Evolutionary conservation across 176 grass and related monocot genomes (phyloP).

Genomic region (Bonia amplexicaulis): DNA sequence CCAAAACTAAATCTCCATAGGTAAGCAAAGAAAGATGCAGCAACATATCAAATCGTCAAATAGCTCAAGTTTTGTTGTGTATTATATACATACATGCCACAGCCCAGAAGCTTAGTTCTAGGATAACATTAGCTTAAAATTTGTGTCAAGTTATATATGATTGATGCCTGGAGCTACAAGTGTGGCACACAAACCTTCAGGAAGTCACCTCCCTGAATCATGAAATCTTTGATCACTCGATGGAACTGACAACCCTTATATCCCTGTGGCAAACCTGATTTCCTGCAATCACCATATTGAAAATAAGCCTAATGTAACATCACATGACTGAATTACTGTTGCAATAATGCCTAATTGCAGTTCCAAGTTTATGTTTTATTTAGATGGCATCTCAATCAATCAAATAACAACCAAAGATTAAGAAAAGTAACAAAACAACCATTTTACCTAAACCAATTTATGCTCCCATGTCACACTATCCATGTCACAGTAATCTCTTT

Average conservation of each 20-base stretch:
- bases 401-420: neutral
- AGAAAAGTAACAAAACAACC: neutral
- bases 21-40: neutral
- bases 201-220: constrained; percentile 96
- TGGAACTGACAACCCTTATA: constrained; percentile 94
- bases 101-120: neutral
- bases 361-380: neutral
- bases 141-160: neutral
- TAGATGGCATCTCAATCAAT: neutral
- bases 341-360: neutral
- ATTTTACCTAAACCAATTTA: neutral
- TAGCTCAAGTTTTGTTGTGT: neutral
- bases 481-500: neutral
- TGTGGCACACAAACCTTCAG: constrained; percentile 65
- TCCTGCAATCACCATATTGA: constrained; percentile 47
- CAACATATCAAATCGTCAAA: neutral
- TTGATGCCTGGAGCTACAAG: neutral
- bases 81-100: neutral
- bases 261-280: constrained; percentile 55
- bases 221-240: constrained; percentile 98
- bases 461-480: neutral
- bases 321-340: neutral
- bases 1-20: neutral
- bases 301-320: constrained; percentile 15
- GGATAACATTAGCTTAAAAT: neutral